phyloP scores from a whole-genome alignment of 1,139 yeast genomes.

The Hyphopichia pseudoburtonii region DNA sequence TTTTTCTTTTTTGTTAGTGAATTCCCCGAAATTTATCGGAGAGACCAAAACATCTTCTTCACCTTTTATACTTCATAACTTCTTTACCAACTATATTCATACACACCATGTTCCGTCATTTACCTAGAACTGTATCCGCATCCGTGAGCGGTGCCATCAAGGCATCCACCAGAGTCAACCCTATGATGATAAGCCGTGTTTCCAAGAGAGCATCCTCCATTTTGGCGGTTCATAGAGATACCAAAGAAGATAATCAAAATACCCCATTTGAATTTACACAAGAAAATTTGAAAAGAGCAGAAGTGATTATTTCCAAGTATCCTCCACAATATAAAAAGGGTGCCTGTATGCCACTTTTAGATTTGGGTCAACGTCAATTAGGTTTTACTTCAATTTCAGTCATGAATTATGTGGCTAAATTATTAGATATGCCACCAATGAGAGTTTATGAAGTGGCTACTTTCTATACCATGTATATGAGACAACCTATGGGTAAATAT shows the following conservation, averaged over 20 bases:
- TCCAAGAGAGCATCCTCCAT: slow-evolving; percentile 38
- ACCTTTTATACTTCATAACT: not conserved
- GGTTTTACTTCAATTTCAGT: slow-evolving; percentile 89
- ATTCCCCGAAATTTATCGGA: not conserved
- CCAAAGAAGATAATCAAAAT: slow-evolving; percentile 63
- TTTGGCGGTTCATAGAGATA: slow-evolving; percentile 72
- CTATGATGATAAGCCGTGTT: not conserved
- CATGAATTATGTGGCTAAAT: slow-evolving; percentile 88
- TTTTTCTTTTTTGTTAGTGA: not conserved
- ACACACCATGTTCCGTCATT: slow-evolving; percentile 11
- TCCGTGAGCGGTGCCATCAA: not conserved
- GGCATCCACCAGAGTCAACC: slow-evolving; percentile 1
- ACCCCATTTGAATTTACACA: slow-evolving; percentile 72
- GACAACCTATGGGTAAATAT: slow-evolving; percentile 84
- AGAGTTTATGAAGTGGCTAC: slow-evolving; percentile 93
- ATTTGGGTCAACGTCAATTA: slow-evolving; percentile 83
- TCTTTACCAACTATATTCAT: slow-evolving; percentile 5
- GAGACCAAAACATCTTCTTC: not conserved
- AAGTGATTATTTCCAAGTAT: slow-evolving; percentile 73
- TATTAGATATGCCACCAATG: slow-evolving; percentile 92
- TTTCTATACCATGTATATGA: slow-evolving; percentile 89
- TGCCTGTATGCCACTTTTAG: slow-evolving; percentile 85
- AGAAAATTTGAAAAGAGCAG: slow-evolving; percentile 70
- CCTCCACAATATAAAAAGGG: slow-evolving; percentile 87
- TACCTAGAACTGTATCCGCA: slow-evolving; percentile 2